Conservation (phyloP, 2,329 filamentous ascomycete genomes). For the Alternaria gansuensis region DNA sequence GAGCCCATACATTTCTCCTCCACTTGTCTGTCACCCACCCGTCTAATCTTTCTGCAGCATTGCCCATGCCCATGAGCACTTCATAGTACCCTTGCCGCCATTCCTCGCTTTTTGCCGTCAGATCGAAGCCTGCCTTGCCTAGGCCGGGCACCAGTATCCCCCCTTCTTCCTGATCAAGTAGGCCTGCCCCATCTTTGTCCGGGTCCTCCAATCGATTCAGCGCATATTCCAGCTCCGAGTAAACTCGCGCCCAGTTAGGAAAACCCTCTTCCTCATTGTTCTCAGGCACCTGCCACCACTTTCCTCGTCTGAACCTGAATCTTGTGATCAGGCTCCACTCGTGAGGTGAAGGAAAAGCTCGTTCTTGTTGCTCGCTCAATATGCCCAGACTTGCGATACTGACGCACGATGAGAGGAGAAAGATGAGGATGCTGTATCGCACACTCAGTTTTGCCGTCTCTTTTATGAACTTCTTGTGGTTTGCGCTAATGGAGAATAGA, state of each 20-base stretch:
- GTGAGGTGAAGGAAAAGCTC: slow-evolving; percentile 78
- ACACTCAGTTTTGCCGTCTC: slow-evolving; percentile 74
- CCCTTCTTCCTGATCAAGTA: slow-evolving; percentile 66
- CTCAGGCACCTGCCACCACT: slow-evolving; percentile 58
- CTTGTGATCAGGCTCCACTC: slow-evolving; percentile 81
- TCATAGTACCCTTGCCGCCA: slow-evolving; percentile 91
- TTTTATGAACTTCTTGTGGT: slow-evolving; percentile 74
- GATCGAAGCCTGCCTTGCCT: slow-evolving; percentile 67
- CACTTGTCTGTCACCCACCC: slow-evolving; percentile 76
- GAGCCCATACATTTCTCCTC: slow-evolving; percentile 70
- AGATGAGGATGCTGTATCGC: slow-evolving; percentile 73
- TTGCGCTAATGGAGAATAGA: slow-evolving; percentile 74
- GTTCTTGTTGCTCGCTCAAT: slow-evolving; percentile 78
- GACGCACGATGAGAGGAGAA: slow-evolving; percentile 68
- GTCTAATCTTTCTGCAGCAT: slow-evolving; percentile 81
- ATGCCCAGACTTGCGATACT: slow-evolving; percentile 71
- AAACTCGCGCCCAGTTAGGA: slow-evolving; percentile 76
- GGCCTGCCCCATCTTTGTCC: slow-evolving; percentile 71
- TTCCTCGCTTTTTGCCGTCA: slow-evolving; percentile 77
- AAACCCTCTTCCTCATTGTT: slow-evolving; percentile 66
- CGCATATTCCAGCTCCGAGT: slow-evolving; percentile 67
- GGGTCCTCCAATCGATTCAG: slow-evolving; percentile 75
- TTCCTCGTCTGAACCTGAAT: slow-evolving; percentile 69
- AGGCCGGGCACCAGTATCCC: slow-evolving; percentile 52
- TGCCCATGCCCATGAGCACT: slow-evolving; percentile 77